Evolutionary conservation across 1,284 basidiomycete genomes (phyloP).

Genomic region (Phaffia rhodozyma): DNA sequence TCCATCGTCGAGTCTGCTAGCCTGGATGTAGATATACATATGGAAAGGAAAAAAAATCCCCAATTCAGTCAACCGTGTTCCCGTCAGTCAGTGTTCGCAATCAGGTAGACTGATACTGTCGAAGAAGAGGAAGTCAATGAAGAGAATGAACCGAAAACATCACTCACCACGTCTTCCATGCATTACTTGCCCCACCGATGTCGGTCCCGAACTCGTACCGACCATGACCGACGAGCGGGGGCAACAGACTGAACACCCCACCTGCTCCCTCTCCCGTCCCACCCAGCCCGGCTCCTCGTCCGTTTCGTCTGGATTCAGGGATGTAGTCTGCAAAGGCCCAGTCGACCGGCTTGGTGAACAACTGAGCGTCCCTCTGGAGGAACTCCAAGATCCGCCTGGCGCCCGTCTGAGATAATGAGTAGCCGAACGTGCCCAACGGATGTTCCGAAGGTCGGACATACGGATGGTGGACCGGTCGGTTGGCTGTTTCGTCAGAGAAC

Average conservation of each 20-base stretch:
- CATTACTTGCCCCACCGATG: not conserved
- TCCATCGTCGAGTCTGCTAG: too few species aligned
- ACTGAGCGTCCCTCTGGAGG: not conserved
- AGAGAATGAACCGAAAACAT: too few species aligned
- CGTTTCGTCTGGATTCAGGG: too few species aligned
- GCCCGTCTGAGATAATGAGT: not conserved
- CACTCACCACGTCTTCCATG: not conserved
- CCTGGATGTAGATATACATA: too few species aligned
- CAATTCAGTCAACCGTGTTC: not conserved
- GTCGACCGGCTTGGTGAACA: not conserved
- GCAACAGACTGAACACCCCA: not conserved
- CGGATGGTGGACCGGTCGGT: not conserved
- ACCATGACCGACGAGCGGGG: not conserved
- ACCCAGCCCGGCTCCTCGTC: too few species aligned
- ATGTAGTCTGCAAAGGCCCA: too few species aligned
- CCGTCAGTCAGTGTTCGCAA: not conserved
- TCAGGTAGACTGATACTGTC: too few species aligned
- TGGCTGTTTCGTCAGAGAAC: too few species aligned
- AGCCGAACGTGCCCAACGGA: not conserved
- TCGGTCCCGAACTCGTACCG: not conserved
- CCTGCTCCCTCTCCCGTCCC: not conserved
- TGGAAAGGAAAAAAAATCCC: not conserved
- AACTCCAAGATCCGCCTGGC: not conserved
- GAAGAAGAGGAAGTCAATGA: too few species aligned
- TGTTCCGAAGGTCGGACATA: not conserved